These are phyloP conservation scores for Phylloporus sp. DNA, from an alignment of 768 basidiomycete species.

Conservation along the genomic window DNA sequence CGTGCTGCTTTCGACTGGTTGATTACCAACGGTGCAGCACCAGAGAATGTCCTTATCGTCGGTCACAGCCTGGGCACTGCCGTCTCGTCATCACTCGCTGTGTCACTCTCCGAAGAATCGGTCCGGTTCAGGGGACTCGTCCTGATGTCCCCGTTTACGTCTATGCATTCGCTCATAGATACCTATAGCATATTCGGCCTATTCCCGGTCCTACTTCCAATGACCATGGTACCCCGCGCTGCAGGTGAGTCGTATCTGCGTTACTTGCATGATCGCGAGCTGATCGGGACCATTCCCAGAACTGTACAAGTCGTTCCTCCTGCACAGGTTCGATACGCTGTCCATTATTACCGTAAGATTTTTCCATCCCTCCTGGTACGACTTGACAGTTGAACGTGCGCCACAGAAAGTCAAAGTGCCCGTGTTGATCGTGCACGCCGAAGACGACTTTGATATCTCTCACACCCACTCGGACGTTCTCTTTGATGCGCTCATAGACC, in stretches of 20 bases:
- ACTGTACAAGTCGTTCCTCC: slow-evolving; percentile 48
- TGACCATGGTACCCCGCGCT: slow-evolving; percentile 56
- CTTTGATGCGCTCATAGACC: slow-evolving; percentile 63
- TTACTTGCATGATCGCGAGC: background rate
- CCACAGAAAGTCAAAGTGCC: slow-evolving; percentile 60
- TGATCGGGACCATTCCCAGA: slow-evolving; percentile 37
- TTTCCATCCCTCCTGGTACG: background rate
- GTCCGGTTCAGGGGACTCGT: slow-evolving; percentile 44
- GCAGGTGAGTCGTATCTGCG: slow-evolving; percentile 49
- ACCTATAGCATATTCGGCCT: slow-evolving; percentile 63
- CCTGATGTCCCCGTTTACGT: slow-evolving; percentile 54
- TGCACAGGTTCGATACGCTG: slow-evolving; percentile 60
- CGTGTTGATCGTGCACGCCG: slow-evolving; percentile 68
- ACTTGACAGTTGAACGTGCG: background rate
- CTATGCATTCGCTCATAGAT: slow-evolving; percentile 54
- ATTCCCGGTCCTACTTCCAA: slow-evolving; percentile 67
- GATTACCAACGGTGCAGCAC: slow-evolving; percentile 47
- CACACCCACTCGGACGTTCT: slow-evolving; percentile 62
- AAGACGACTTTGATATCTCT: slow-evolving; percentile 71
- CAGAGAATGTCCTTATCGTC: slow-evolving; percentile 62
- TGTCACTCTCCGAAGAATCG: slow-evolving; percentile 42
- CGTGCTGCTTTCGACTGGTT: slow-evolving; percentile 80
- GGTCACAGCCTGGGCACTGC: slow-evolving; percentile 92
- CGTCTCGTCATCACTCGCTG: slow-evolving; percentile 50
- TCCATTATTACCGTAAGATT: slow-evolving; percentile 51